Evolutionary conservation across 2,329 filamentous ascomycete genomes (phyloP).

Genomic region (Colletotrichum lini): DNA sequence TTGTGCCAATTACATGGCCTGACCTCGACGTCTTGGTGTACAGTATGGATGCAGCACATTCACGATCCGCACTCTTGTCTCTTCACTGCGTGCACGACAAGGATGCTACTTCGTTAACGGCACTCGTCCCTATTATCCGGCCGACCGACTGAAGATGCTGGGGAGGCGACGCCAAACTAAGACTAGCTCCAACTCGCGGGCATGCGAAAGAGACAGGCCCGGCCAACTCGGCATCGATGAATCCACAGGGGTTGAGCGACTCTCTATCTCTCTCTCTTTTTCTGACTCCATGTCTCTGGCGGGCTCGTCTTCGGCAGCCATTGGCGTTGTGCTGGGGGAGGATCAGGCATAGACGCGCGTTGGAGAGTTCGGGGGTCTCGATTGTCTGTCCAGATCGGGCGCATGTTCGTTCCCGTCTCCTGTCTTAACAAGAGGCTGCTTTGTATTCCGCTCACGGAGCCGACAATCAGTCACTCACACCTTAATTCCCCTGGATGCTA

Average conservation of each 20-base stretch:
- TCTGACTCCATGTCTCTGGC: neutral
- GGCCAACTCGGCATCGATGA: constrained; percentile 22
- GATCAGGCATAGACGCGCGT: neutral
- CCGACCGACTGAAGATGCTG: constrained; percentile 8
- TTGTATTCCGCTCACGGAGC: constrained; percentile 19
- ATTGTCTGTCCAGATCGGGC: constrained; percentile 33
- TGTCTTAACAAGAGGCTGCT: constrained; percentile 22
- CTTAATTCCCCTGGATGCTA: constrained; percentile 17
- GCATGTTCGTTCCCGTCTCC: constrained; percentile 5
- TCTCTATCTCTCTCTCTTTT: no score
- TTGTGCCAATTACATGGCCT: constrained; percentile 30
- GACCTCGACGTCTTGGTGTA: constrained; percentile 9
- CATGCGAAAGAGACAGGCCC: neutral
- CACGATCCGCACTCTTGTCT: no score
- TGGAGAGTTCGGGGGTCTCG: constrained; percentile 30
- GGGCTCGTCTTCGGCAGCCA: constrained; percentile 4
- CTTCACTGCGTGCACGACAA: constrained; percentile 26
- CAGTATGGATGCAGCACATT: no score
- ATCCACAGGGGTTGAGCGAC: neutral
- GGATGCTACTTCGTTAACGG: constrained; percentile 29
- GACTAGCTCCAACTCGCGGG: constrained; percentile 14
- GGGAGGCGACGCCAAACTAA: constrained; percentile 24
- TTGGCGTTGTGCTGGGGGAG: constrained; percentile 3
- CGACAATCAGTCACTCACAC: constrained; percentile 2
- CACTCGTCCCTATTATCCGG: constrained; percentile 27